Base-by-base conservation (phyloP, 768 basidiomycete species). In the Lyophyllum shimeji region DNA sequence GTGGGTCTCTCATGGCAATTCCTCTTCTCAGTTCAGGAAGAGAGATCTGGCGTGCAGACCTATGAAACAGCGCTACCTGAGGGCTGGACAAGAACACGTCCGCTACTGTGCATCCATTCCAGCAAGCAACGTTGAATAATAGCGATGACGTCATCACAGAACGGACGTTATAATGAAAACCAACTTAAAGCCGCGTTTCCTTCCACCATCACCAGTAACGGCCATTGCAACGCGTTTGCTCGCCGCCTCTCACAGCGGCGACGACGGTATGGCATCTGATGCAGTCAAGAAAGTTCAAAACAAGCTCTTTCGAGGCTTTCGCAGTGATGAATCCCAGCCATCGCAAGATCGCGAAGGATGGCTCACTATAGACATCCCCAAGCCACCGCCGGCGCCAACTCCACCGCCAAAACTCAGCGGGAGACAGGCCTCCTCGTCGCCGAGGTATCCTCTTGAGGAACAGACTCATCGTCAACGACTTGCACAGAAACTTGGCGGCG, bases 281-380 rank as follows among this genome's bases (percentile, higher is more conserved):
- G 64, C 80, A 6, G 71, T 78, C 31, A 89, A 82, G 68, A 85
- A 83, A 65, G 80, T 92, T 13, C 91, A 92, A 64, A 83, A 81
- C 27, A 90, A 82, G 71, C 77, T 93, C 37, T 92, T 93, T 67
- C 74, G 76, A 50, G 69, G 82, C 56, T 77, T 77, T 24, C 65
- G 62, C 52, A 56, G n/a, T n/a, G n/a, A n/a, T 53, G 24, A 40
- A 50, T 18, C 49, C 62, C 58, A 58, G 34, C 57, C 58, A 37
- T 21, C 56, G 25, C 61, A 60, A 50, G 65, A 66, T 27, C 63
- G 63, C 39, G 63, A 64, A 45, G 62, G 66, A 48, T 70, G 71
- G 42, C 80, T 82, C 60, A 85, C 84, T n/a, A 90, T 92, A 63
- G 76, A 84, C 50, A 91, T 92, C 55, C 90, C 90, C 5, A 85